Evolutionary conservation across 441 rosid genomes (phyloP).

Genomic region (Manihot esculenta): DNA sequence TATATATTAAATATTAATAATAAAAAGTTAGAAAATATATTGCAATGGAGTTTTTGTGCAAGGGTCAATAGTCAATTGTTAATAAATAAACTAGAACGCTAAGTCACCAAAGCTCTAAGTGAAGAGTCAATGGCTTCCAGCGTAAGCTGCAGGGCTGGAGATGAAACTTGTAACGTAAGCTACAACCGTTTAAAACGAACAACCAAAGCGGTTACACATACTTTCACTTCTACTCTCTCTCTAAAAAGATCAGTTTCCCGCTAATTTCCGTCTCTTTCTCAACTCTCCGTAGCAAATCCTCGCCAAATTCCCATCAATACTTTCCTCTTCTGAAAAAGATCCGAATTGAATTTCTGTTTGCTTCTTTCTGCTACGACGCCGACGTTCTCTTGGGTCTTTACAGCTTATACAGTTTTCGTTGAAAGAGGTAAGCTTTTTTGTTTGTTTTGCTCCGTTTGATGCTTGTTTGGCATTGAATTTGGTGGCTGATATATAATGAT

Average conservation of each 20-base stretch:
- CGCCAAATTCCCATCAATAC: not conserved
- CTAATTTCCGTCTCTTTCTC: not conserved
- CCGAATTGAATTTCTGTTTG: not conserved
- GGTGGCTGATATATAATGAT: not conserved
- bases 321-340: not conserved
- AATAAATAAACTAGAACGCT: too few relatives aligned
- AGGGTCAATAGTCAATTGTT: too few relatives aligned
- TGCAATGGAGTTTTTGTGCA: too few relatives aligned
- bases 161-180: constrained; percentile 25
- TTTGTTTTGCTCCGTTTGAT: not conserved
- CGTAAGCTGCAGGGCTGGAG: not conserved
- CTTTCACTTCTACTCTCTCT: not conserved
- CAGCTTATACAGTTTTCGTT: not conserved
- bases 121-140: constrained; percentile 12
- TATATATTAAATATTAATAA: too few relatives aligned
- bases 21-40: too few relatives aligned
- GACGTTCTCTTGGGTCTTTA: not conserved
- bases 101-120: too few relatives aligned
- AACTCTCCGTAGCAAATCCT: not conserved
- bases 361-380: not conserved
- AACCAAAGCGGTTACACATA: not conserved
- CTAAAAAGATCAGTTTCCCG: constrained; percentile 9
- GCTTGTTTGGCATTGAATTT: not conserved
- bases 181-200: constrained; percentile 10
- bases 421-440: not conserved